Percentiles rank a stretch among this genome's conserved stretches.
These are phyloP conservation scores for Dothistroma septosporum DNA, from an alignment of 2,329 filamentous ascomycete genomes.

Conservation along the genomic window DNA sequence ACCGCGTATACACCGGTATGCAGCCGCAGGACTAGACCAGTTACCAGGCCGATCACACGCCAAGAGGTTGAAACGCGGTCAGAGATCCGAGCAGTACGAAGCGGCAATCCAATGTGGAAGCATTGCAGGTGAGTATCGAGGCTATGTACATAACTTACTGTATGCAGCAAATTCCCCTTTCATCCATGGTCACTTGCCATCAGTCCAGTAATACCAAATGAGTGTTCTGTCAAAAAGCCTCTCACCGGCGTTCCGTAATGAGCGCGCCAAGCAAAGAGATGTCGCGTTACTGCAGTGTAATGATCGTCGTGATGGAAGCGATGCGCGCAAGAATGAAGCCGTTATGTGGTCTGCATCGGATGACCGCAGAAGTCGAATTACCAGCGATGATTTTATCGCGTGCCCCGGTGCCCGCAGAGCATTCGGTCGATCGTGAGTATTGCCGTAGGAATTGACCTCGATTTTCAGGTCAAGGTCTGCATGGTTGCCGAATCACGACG, in stretches of 20 bases:
- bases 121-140: not conserved
- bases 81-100: too few relatives aligned
- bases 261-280: not conserved
- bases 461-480: not conserved
- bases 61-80: not conserved
- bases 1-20: not conserved
- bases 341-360: not conserved
- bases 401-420: too few relatives aligned
- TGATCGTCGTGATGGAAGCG: not conserved
- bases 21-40: not conserved
- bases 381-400: too few relatives aligned
- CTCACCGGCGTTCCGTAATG: not conserved
- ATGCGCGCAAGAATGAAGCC: not conserved
- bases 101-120: not conserved
- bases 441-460: not conserved
- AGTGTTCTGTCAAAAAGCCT: not conserved
- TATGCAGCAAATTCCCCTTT: not conserved
- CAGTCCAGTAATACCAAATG: not conserved
- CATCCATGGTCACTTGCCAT: not conserved
- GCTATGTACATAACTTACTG: not conserved
- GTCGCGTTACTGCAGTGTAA: not conserved
- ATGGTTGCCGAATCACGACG: not conserved
- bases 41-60: not conserved
- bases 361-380: too few relatives aligned
- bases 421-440: not conserved